phyloP scores from a whole-genome alignment of 768 basidiomycete species.

The Macrocybe gigantea region DNA sequence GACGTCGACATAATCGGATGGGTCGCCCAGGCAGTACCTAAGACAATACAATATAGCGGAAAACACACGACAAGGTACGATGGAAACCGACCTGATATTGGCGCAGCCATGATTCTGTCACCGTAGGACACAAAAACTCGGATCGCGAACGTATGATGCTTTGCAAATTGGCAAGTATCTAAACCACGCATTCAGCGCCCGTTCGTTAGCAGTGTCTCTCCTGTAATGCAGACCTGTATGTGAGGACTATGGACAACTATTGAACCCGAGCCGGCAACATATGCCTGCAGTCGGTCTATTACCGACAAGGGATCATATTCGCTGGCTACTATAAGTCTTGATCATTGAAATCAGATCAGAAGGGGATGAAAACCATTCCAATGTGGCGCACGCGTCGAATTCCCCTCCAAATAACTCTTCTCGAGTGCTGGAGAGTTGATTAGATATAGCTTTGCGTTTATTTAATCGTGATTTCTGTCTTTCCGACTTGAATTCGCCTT shows the following conservation, averaged over 20 bases:
- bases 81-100: conserved; percentile 65
- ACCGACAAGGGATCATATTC: conserved; percentile 85
- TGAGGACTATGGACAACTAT: conserved; percentile 86
- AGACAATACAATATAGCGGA: not conserved
- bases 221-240: conserved; percentile 49
- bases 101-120: conserved; percentile 85
- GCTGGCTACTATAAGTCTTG: conserved; percentile 72
- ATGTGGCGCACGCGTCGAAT: conserved; percentile 71
- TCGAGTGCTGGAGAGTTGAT: conserved; percentile 54
- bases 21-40: conserved; percentile 90
- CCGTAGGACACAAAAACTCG: conserved; percentile 66
- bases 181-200: conserved; percentile 1
- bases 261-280: conserved; percentile 79
- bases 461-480: conserved; percentile 64
- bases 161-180: conserved; percentile 79
- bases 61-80: not conserved
- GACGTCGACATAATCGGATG: conserved; percentile 93
- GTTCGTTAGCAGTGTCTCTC: not conserved
- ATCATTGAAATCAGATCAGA: not conserved
- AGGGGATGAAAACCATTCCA: not conserved
- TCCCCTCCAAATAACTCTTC: conserved; percentile 82
- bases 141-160: conserved; percentile 59
- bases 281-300: conserved; percentile 64
- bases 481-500: conserved; percentile 61
- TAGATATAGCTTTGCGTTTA: conserved; percentile 71